Percentiles rank a stretch among this genome's conserved stretches.
These are phyloP conservation scores for Delitschia confertaspora DNA, from an alignment of 495 filamentous ascomycete genomes.

Conservation along the genomic window DNA sequence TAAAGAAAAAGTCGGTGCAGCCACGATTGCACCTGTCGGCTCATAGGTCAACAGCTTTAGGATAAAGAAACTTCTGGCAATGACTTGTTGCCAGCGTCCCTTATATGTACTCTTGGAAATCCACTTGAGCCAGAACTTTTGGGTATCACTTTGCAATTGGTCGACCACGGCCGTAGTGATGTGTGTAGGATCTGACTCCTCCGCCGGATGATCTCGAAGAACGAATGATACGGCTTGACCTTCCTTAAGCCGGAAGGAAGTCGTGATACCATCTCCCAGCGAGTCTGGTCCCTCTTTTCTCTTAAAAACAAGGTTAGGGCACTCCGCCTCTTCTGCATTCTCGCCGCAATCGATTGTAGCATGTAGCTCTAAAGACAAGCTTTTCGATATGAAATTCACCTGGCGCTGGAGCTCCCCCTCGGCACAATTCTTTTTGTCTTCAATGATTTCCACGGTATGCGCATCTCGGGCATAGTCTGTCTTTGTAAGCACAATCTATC, in stretches of 20 bases:
- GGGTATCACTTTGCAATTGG: conserved; percentile 55
- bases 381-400: conserved; percentile 50
- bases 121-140: conserved; percentile 62
- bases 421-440: conserved; percentile 24
- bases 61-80: conserved; percentile 58
- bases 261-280: conserved; percentile 52
- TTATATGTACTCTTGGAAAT: conserved; percentile 59
- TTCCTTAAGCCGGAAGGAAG: conserved; percentile 48
- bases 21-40: conserved; percentile 49
- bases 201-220: conserved; percentile 50
- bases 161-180: conserved; percentile 39
- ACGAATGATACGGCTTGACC: conserved; percentile 61
- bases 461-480: conserved; percentile 47
- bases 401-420: conserved; percentile 43
- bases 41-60: conserved; percentile 65
- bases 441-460: conserved; percentile 46
- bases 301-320: conserved; percentile 29
- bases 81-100: conserved; percentile 60
- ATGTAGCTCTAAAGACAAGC: conserved; percentile 53
- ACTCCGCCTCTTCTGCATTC: conserved; percentile 46
- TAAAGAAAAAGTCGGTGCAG: conserved; percentile 55
- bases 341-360: conserved; percentile 52
- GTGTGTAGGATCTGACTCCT: conserved; percentile 22
- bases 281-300: background rate
- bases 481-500: background rate